Evolutionary conservation across 345 rosid genomes (phyloP).

Genomic region (Sisymbrium altissimum): DNA sequence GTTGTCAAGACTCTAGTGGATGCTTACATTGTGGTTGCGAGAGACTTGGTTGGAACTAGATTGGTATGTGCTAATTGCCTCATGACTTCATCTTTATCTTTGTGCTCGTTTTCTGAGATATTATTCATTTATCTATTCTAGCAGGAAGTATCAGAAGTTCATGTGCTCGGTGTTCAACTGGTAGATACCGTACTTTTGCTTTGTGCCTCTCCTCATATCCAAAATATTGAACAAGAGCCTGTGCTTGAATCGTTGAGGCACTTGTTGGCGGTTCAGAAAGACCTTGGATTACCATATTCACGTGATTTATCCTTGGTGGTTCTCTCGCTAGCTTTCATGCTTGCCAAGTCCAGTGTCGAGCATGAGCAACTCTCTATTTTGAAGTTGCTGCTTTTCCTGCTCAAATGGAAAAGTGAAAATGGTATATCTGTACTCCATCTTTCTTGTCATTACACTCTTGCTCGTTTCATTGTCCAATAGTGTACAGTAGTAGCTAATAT

Average conservation of each 20-base stretch:
- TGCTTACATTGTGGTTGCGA: slow-evolving; percentile 58
- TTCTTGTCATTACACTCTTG: slow-evolving; percentile 17
- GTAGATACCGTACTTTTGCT: slow-evolving; percentile 51
- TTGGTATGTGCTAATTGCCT: slow-evolving; percentile 45
- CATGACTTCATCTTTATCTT: slow-evolving; percentile 3
- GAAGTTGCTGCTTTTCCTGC: slow-evolving; percentile 58
- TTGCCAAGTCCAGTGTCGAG: slow-evolving; percentile 67
- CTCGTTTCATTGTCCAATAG: not conserved
- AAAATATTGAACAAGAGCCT: slow-evolving; percentile 41
- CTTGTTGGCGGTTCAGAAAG: slow-evolving; percentile 60
- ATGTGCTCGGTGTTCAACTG: slow-evolving; percentile 55
- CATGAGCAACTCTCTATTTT: slow-evolving; percentile 73
- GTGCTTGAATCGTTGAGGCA: slow-evolving; percentile 56
- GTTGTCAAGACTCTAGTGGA: slow-evolving; percentile 53
- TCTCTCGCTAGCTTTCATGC: slow-evolving; percentile 53
- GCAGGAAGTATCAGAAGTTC: slow-evolving; percentile 55
- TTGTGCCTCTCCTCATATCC: slow-evolving; percentile 38
- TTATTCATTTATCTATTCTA: slow-evolving; percentile 18
- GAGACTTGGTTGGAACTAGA: slow-evolving; percentile 45
- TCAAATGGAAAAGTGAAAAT: slow-evolving; percentile 66
- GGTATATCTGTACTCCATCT: slow-evolving; percentile 44
- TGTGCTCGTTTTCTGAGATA: not conserved
- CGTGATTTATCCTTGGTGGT: slow-evolving; percentile 49
- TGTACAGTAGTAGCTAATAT: not conserved
- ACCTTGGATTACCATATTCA: slow-evolving; percentile 52